These are phyloP conservation scores for Coccomyxa sp. DNA, from an alignment of 139 green algal genomes.

Conservation along the genomic window DNA sequence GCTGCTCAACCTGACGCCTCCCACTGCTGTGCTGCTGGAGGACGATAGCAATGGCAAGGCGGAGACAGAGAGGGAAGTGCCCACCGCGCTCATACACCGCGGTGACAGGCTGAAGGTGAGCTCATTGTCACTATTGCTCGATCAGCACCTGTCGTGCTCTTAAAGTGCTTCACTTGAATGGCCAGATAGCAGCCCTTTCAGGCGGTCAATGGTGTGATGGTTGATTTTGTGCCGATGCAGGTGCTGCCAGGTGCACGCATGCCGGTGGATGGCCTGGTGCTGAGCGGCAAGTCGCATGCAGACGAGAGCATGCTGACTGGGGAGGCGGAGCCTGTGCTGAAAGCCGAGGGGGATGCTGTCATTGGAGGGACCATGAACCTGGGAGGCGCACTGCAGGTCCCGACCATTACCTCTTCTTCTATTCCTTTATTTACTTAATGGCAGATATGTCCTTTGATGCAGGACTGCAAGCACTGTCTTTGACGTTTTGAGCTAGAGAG, in stretches of 20 bases:
- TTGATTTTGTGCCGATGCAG: background rate
- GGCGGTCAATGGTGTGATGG: no score
- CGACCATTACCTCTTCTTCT: background rate
- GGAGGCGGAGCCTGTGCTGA: slow-evolving; percentile 74
- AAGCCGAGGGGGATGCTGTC: slow-evolving; percentile 58
- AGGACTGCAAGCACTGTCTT: no score
- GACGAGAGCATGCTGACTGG: slow-evolving; percentile 98
- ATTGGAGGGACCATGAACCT: slow-evolving; percentile 92
- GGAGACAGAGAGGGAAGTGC: slow-evolving; percentile 58
- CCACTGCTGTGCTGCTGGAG: slow-evolving; percentile 70
- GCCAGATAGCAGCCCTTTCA: no score
- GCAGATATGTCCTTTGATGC: no score
- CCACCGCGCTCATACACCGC: slow-evolving; percentile 75
- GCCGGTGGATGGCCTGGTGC: slow-evolving; percentile 82
- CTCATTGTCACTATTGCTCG: background rate
- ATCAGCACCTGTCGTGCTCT: no score
- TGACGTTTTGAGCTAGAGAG: no score
- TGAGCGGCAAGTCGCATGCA: slow-evolving; percentile 73
- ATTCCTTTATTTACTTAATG: no score
- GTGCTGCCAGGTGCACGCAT: slow-evolving; percentile 79
- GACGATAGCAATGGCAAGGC: slow-evolving; percentile 43
- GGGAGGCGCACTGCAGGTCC: slow-evolving; percentile 54
- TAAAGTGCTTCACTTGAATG: no score
- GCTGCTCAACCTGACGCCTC: slow-evolving; percentile 74
- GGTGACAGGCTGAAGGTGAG: slow-evolving; percentile 84